phyloP scores from a whole-genome alignment of 2,329 filamentous ascomycete species.

The Calonectria hawksworthii region DNA sequence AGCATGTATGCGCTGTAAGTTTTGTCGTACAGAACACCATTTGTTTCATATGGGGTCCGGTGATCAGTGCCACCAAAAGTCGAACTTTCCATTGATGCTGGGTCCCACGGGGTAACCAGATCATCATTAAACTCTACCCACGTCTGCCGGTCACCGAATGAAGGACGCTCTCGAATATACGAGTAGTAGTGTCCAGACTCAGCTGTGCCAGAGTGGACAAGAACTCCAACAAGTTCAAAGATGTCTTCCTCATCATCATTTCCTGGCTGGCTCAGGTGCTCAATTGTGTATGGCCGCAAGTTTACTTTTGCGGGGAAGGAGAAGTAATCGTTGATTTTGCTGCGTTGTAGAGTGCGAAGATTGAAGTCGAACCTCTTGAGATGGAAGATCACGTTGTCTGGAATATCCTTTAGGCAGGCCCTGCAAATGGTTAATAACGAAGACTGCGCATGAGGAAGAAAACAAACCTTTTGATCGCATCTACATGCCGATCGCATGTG shows the following conservation, averaged over 20 bases:
- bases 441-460: not conserved
- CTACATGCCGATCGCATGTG: constrained; percentile 87
- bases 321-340: constrained; percentile 97
- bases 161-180: constrained; percentile 86
- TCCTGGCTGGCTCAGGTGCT: constrained; percentile 78
- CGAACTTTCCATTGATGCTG: constrained; percentile 77
- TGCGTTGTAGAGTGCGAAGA: constrained; percentile 80
- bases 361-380: constrained; percentile 91
- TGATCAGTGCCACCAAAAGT: constrained; percentile 84
- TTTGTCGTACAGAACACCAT: constrained; percentile 71
- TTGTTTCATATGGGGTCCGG: constrained; percentile 60
- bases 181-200: constrained; percentile 98
- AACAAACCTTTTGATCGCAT: constrained; percentile 87
- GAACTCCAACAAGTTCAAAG: constrained; percentile 94
- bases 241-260: constrained; percentile 74
- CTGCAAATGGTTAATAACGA: constrained; percentile 55
- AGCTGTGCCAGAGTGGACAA: constrained; percentile 93
- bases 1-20: constrained; percentile 96
- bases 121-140: constrained; percentile 98
- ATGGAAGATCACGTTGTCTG: constrained; percentile 95
- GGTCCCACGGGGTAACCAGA: constrained; percentile 82
- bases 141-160: constrained; percentile 58
- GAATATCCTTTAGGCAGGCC: constrained; percentile 91
- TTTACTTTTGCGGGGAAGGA: constrained; percentile 87
- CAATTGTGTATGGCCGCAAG: constrained; percentile 91